Base-by-base conservation (phyloP, 2,329 filamentous ascomycete genomes). In the Cladosporium oxysporum region DNA sequence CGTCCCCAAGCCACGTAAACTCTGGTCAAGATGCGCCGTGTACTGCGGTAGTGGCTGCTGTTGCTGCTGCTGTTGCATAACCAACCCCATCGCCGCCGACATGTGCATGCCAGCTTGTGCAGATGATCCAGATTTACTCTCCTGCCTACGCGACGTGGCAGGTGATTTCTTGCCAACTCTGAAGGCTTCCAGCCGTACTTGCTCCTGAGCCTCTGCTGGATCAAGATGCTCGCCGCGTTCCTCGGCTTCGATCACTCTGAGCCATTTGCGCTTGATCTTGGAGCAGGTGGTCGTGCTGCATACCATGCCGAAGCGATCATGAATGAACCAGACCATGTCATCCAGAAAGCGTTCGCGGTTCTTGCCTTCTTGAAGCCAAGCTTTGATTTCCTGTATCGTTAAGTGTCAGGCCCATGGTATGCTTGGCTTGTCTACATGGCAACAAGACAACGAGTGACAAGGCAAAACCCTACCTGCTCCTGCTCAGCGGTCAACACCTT, bases 201-300 rank as follows among this genome's bases (percentile, higher is more conserved):
- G 52, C 52, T 64, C 62, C 44, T 64, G 62, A 8, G 62, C 62
- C 12, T 49, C 62, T 18, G 62, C 62, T 8, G 62, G 62, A 59
- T 76, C 74, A 18, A 76, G 69, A 5, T 71, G 71, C 16, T 69
- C 69, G 63, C 74, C 74, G 28, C 64, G 69, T 49, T 75, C 74
- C 57, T 76, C 74, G 58, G 66, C 70, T 47, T 76, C 74, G 50
- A 76, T 75, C 7, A 75, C 74, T 41, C 68, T 69, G 16, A 75
- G 60, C 74, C 74, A 76, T 64, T 76, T 76, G 7, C 74, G 72
- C 68, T 75, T 74, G 69, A 76, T 70, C 67, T 76, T 76, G 29
- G 72, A 75, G 73, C 75, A 75, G n/a, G 74, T 76, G 1, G 74
- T 76, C 11, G 74, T 76, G 62, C 70, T 73, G 67, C 74, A 76